Percentiles rank a stretch among this genome's conserved stretches.
Evolutionary conservation across 345 rosid species (phyloP).

Genomic region (Hypericum androsaemum): DNA sequence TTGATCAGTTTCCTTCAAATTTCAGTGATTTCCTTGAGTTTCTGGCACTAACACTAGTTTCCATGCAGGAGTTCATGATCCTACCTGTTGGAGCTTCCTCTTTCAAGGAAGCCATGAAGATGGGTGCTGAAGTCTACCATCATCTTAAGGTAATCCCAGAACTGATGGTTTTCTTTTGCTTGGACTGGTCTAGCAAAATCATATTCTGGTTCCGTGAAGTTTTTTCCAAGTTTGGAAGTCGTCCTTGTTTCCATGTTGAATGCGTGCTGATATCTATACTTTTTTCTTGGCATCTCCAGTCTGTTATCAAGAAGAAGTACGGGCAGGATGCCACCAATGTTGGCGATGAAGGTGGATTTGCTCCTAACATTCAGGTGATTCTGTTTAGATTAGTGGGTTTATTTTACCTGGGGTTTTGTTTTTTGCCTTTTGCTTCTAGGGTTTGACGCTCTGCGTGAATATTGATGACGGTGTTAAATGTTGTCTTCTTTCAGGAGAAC

Average conservation of each 20-base stretch:
- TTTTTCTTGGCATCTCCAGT: slow-evolving; percentile 14
- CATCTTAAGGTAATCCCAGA: slow-evolving; percentile 35
- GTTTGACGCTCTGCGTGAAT: too few species aligned
- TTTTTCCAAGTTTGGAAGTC: background rate
- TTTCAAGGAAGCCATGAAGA: slow-evolving; percentile 73
- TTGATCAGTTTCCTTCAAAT: background rate
- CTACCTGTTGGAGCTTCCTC: slow-evolving; percentile 59
- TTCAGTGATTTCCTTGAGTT: background rate
- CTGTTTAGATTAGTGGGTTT: background rate
- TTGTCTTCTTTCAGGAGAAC: slow-evolving; percentile 42
- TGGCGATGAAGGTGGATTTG: slow-evolving; percentile 63
- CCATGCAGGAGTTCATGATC: slow-evolving; percentile 55
- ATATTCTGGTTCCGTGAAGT: background rate
- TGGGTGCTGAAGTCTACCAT: slow-evolving; percentile 69
- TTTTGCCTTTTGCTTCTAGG: background rate
- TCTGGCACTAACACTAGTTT: slow-evolving; percentile 5
- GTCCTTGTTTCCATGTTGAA: background rate
- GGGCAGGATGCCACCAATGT: slow-evolving; percentile 62
- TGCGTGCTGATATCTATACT: background rate
- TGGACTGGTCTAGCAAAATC: background rate
- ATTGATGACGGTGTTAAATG: slow-evolving; percentile 1
- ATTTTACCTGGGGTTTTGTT: background rate
- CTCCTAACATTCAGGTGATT: slow-evolving; percentile 49
- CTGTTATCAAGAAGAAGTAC: slow-evolving; percentile 55
- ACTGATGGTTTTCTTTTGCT: background rate